Evolutionary conservation across 139 green algal species (phyloP).

Genomic region (Bryopsis sp.): DNA sequence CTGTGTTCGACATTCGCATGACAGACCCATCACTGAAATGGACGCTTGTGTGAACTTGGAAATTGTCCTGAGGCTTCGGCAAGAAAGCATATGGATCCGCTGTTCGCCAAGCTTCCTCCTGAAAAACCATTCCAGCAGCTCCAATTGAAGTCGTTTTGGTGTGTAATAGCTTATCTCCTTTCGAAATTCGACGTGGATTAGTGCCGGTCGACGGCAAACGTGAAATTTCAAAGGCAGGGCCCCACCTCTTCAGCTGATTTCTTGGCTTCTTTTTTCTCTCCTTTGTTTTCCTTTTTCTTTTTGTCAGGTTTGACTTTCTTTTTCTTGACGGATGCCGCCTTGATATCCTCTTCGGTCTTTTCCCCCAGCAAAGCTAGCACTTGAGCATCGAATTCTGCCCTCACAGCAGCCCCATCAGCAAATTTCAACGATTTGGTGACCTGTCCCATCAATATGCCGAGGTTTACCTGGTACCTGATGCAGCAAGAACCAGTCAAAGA

Average conservation of each 20-base stretch:
- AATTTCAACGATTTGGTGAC: constrained; percentile 62
- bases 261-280: constrained; percentile 1
- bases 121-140: no score
- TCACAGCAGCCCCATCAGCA: constrained; percentile 57
- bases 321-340: constrained; percentile 47
- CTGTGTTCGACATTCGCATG: constrained; percentile 79
- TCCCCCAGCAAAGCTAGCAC: constrained; percentile 66
- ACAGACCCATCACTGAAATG: constrained; percentile 37
- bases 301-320: constrained; percentile 53
- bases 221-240: no score
- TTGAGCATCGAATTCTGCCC: constrained; percentile 24
- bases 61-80: constrained; percentile 71
- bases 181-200: no score
- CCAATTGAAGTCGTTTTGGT: no score
- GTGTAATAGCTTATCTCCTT: no score
- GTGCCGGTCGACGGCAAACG: no score
- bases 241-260: background rate
- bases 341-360: constrained; percentile 77
- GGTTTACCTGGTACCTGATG: constrained; percentile 64
- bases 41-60: constrained; percentile 64
- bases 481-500: no score
- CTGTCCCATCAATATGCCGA: constrained; percentile 55
- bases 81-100: constrained; percentile 79
- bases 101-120: background rate
- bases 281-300: background rate